Conservation (phyloP, 2,329 filamentous ascomycete genomes). For the Aspergillus sp. region DNA sequence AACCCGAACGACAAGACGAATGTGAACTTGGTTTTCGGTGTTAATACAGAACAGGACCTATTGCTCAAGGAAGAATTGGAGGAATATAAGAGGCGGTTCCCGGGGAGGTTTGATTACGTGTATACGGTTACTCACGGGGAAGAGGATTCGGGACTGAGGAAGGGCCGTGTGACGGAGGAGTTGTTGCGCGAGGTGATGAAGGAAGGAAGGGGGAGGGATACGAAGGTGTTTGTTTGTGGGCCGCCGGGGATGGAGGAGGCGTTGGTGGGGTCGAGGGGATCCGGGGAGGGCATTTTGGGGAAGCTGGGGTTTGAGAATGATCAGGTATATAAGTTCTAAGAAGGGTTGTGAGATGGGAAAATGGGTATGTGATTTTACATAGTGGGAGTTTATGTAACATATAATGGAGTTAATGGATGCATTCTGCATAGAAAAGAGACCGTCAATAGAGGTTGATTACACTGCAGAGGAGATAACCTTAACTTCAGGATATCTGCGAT, state of each 20-base stretch:
- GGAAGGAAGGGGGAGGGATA: conserved; percentile 40
- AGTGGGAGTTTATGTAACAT: no score
- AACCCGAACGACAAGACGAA: background rate
- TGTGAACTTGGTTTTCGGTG: background rate
- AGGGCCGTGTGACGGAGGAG: background rate
- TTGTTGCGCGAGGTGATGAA: conserved; percentile 58
- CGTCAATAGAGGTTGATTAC: no score
- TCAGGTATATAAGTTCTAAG: background rate
- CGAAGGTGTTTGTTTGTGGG: conserved; percentile 68
- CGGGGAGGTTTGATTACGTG: background rate
- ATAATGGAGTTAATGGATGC: no score
- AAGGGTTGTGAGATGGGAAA: no score
- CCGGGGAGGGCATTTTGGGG: background rate
- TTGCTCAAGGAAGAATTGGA: background rate
- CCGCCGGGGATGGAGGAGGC: conserved; percentile 64
- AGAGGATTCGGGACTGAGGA: background rate
- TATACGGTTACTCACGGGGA: background rate
- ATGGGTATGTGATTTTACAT: no score
- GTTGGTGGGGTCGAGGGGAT: conserved; percentile 28
- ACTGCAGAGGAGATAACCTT: no score
- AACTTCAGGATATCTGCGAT: no score
- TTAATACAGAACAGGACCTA: background rate
- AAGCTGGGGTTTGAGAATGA: background rate
- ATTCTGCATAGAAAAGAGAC: no score
- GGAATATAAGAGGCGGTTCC: background rate